phyloP scores from a whole-genome alignment of 164 flowering plant genomes.

The Cinnamomum micranthum region DNA sequence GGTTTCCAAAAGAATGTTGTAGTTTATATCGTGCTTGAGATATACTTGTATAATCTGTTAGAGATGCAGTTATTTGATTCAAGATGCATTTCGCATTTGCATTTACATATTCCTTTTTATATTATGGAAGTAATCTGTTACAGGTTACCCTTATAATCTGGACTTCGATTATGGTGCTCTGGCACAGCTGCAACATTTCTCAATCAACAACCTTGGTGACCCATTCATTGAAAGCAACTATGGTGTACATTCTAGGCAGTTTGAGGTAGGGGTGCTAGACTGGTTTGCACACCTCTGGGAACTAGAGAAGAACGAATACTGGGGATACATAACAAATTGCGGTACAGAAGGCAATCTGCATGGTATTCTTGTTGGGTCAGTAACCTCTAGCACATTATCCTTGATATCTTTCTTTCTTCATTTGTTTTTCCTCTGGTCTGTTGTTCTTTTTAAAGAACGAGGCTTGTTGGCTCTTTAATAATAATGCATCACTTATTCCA shows the following conservation, averaged over 20 bases:
- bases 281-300: conserved; percentile 99
- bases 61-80: background rate
- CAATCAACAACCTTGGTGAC: conserved; percentile 96
- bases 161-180: conserved; percentile 97
- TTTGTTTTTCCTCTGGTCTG: background rate
- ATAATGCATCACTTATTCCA: background rate
- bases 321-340: conserved; percentile 99
- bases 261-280: conserved; percentile 97
- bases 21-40: too few species aligned
- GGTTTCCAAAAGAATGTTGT: too few species aligned
- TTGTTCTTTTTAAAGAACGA: background rate
- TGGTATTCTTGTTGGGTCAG: conserved; percentile 95
- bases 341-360: conserved; percentile 99
- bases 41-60: too few species aligned
- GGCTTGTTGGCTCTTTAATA: background rate
- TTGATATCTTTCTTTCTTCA: background rate
- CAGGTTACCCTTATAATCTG: conserved; percentile 96
- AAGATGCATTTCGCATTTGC: background rate
- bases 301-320: conserved; percentile 80
- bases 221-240: conserved; percentile 99
- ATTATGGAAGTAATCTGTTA: conserved; percentile 3
- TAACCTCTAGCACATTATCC: background rate
- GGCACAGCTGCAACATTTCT: conserved; percentile 88
- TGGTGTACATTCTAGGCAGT: conserved; percentile 95
- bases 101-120: background rate